Evolutionary conservation across 805 yeast species (phyloP).

Genomic region (Diddensiella caesifluorescens): DNA sequence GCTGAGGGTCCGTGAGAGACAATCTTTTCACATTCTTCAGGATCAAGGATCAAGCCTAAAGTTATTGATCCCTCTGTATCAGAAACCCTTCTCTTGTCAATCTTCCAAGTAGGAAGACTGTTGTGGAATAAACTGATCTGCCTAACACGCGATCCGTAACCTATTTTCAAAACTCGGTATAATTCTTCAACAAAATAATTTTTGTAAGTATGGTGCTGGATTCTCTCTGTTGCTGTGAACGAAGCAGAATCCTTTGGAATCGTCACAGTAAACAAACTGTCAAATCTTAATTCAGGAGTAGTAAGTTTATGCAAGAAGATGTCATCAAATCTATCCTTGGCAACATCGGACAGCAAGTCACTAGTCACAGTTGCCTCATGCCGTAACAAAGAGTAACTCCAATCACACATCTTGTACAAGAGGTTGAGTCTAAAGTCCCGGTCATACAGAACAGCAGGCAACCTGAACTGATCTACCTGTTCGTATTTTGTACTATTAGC

Average conservation of each 20-base stretch:
- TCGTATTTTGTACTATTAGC: conserved; percentile 7
- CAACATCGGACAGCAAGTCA: conserved; percentile 65
- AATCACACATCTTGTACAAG: conserved; percentile 70
- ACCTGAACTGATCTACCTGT: neutral
- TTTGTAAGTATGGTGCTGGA: conserved; percentile 64
- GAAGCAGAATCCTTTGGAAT: conserved; percentile 34
- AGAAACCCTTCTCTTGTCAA: conserved; percentile 11
- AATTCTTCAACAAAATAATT: conserved; percentile 58
- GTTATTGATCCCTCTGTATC: conserved; percentile 12
- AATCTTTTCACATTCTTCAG: conserved; percentile 69
- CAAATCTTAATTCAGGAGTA: conserved; percentile 54
- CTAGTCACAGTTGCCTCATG: conserved; percentile 67
- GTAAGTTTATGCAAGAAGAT: conserved; percentile 59
- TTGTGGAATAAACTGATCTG: conserved; percentile 15
- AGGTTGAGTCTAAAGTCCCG: conserved; percentile 55
- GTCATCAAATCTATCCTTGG: conserved; percentile 75
- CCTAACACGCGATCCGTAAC: conserved; percentile 46
- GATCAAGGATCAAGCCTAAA: conserved; percentile 64
- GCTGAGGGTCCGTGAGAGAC: conserved; percentile 83
- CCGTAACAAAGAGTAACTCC: conserved; percentile 57
- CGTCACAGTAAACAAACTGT: conserved; percentile 49
- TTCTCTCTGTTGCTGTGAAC: conserved; percentile 67
- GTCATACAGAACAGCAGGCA: conserved; percentile 16
- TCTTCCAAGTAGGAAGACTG: conserved; percentile 9
- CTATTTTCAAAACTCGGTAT: conserved; percentile 43